Evolutionary conservation across 2,329 filamentous ascomycete genomes (phyloP).

Genomic region (Colletotrichum higginsianum): DNA sequence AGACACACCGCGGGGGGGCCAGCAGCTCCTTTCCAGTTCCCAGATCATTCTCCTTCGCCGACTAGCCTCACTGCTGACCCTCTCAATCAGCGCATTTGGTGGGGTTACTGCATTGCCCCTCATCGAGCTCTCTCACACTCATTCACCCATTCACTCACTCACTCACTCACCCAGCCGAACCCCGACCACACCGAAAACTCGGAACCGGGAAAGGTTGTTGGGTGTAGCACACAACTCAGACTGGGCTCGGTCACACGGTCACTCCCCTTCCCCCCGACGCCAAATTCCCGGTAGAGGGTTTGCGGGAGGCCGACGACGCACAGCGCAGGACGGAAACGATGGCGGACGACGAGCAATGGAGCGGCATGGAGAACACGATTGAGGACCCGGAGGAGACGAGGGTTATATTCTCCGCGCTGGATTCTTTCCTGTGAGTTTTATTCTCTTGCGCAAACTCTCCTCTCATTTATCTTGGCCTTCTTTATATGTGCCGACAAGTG

Average conservation of each 20-base stretch:
- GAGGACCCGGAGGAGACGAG: slow-evolving; percentile 84
- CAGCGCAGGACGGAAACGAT: slow-evolving; percentile 34
- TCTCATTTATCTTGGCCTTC: not conserved
- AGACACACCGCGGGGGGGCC: not conserved
- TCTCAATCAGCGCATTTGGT: not conserved
- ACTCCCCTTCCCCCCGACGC: too few species aligned
- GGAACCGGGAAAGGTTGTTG: slow-evolving; percentile 10
- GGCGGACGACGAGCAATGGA: slow-evolving; percentile 65
- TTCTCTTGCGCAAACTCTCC: not conserved
- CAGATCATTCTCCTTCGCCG: not conserved
- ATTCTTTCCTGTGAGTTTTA: slow-evolving; percentile 86
- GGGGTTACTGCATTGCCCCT: slow-evolving; percentile 19
- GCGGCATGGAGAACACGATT: slow-evolving; percentile 74
- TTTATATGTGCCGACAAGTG: slow-evolving; percentile 17
- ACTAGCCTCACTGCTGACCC: not conserved
- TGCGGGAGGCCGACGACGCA: not conserved
- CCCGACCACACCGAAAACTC: slow-evolving; percentile 14
- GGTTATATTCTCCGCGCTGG: slow-evolving; percentile 85
- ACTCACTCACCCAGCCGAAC: not conserved
- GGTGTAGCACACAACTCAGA: not conserved
- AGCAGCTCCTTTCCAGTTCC: not conserved
- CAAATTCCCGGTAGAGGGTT: not conserved
- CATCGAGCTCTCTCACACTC: not conserved
- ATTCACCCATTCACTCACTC: too few species aligned
- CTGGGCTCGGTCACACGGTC: not conserved